Conservation (phyloP, 1,284 basidiomycete species). For the Irpex sp. region DNA sequence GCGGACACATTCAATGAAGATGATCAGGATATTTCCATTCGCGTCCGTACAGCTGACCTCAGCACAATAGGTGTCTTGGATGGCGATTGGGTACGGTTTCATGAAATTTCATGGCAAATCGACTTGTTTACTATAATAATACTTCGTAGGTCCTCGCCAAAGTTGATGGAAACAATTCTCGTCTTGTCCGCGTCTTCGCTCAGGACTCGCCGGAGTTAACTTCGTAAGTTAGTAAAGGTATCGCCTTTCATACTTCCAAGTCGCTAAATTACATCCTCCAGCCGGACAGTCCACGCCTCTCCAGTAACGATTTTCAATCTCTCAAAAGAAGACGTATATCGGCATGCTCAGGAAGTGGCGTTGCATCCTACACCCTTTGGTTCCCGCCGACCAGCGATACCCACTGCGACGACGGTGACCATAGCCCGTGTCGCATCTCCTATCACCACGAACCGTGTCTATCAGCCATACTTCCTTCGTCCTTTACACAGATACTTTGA, state of each 20-base stretch:
- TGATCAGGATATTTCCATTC: conserved; percentile 30
- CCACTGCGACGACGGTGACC: conserved; percentile 70
- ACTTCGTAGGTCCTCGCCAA: conserved; percentile 25
- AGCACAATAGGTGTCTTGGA: conserved; percentile 74
- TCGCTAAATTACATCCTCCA: neutral
- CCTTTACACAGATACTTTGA: conserved; percentile 72
- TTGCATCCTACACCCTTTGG: conserved; percentile 54
- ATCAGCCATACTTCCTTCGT: conserved; percentile 68
- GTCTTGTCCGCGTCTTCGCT: conserved; percentile 10
- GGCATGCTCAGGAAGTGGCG: conserved; percentile 22
- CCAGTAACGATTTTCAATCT: conserved; percentile 62
- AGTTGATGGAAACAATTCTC: conserved; percentile 4
- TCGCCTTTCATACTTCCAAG: neutral
- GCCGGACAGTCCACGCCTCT: conserved; percentile 34
- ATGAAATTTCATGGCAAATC: conserved; percentile 3
- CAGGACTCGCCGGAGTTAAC: neutral
- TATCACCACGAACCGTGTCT: conserved; percentile 67
- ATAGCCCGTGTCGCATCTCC: conserved; percentile 85
- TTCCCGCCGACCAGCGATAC: conserved; percentile 55
- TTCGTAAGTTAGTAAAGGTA: conserved; percentile 10
- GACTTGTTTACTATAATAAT: neutral
- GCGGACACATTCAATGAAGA: neutral
- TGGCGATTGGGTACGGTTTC: conserved; percentile 79
- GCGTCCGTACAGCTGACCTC: conserved; percentile 60
- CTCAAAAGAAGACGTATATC: conserved; percentile 20